phyloP scores from a whole-genome alignment of 345 rosid genomes.

The Populus alba region DNA sequence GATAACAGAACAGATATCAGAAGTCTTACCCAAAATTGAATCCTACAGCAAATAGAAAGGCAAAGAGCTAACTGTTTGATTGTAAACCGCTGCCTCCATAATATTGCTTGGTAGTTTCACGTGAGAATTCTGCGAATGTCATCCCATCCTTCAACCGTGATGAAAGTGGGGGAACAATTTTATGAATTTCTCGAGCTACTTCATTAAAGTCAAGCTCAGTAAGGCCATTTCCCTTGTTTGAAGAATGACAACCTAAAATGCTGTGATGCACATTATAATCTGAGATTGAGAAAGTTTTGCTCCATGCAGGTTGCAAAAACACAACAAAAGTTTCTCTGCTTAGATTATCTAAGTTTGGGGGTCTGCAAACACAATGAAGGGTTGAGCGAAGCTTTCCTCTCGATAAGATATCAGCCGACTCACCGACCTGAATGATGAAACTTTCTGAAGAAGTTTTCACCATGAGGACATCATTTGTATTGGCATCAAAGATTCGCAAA shows the following conservation, averaged over 20 bases:
- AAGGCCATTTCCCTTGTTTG: conserved; percentile 15
- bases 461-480: conserved; percentile 44
- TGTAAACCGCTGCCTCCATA: conserved; percentile 85
- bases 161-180: conserved; percentile 61
- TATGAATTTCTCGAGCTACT: conserved; percentile 33
- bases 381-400: conserved; percentile 69
- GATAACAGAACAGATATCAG: neutral
- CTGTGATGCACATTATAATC: conserved; percentile 35
- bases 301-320: conserved; percentile 86
- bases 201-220: conserved; percentile 27
- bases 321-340: conserved; percentile 82
- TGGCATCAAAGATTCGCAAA: conserved; percentile 61
- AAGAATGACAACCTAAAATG: conserved; percentile 12
- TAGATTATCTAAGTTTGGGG: conserved; percentile 43
- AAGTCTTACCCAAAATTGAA: conserved; percentile 6
- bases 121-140: conserved; percentile 89
- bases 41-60: neutral
- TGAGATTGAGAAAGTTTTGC: conserved; percentile 53
- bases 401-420: conserved; percentile 76
- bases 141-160: conserved; percentile 78
- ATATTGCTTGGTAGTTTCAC: conserved; percentile 76
- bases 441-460: conserved; percentile 74
- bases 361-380: conserved; percentile 76
- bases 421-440: conserved; percentile 82
- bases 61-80: conserved; percentile 42